Conservation (phyloP, 208 protist species). For the Naegleria fowleri region DNA sequence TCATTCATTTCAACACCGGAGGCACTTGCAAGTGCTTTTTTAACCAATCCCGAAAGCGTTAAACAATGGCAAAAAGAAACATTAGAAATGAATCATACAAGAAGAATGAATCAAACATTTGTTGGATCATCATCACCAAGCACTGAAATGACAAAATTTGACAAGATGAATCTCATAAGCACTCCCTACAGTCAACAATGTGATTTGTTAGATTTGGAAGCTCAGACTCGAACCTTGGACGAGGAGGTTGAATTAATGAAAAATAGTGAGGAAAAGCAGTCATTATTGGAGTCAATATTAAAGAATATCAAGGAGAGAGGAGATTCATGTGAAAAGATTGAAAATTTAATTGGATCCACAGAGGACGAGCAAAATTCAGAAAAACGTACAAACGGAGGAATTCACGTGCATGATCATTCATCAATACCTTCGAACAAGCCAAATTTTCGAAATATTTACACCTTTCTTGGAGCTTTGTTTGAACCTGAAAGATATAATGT, state of each 20-base stretch:
- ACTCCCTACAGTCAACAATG: not conserved
- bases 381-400: not conserved
- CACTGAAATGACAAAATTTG: not conserved
- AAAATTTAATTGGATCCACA: not conserved
- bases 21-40: not conserved
- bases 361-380: not conserved
- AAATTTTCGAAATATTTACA: not conserved
- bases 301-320: not conserved
- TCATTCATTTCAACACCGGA: not conserved
- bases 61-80: not conserved
- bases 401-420: not conserved
- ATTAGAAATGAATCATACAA: not conserved
- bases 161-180: not conserved
- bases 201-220: not conserved
- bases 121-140: not conserved
- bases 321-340: not conserved
- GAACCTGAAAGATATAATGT: not conserved
- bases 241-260: not conserved
- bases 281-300: too few species aligned
- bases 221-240: not conserved
- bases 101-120: not conserved
- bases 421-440: not conserved
- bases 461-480: conserved; percentile 9
- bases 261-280: not conserved
- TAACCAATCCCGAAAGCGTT: not conserved